Base-by-base conservation (phyloP, 768 basidiomycete species). In the Pholiota molesta region DNA sequence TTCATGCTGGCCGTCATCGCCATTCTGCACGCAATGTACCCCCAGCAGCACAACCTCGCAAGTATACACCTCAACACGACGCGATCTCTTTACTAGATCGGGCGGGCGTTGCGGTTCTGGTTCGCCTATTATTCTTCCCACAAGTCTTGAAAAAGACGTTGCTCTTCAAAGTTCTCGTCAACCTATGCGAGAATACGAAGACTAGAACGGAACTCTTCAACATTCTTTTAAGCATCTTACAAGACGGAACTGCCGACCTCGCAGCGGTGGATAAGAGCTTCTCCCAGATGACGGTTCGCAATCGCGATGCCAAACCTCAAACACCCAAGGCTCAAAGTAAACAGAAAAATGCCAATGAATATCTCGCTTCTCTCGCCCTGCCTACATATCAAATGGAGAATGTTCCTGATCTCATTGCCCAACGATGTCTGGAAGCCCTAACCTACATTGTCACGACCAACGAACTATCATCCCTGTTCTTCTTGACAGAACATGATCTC, bases 41-140 rank as follows among this genome's bases (percentile, higher is more conserved):
- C 29, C 62, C 71, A 11, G 60, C 69, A 23, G 54, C 70, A 17
- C 72, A 73, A 3, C 66, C 75, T 3, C 83, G 84, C 39, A 92
- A 91, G 69, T 74, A 78, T 19, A 71, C 79, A 31, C 76, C 79
- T 10, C 82, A 86, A 40, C 90, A 96, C 40, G 96, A 99, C 67
- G 92, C 96, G 2, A 92, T 98, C 29, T 92, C 94, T 69, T 85
- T 99, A 1, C 83, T 99, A 49, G 97, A 99, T 72, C 97, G 93
- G 69, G 74, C 85, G 6, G 94, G 95, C 14, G 85, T 99, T 51
- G 92, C 95, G 0, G 89, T 90, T 23, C 86, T 99, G 17, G 88
- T 98, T 44, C 88, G 96, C 55, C 85, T 99, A 8, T 83, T 99
- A 21, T 99, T 99, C 82, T 97, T 95, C 83, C 97, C 97, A 4